Conservation (phyloP, 2,329 filamentous ascomycete species). For the Fusarium fujikuroi region DNA sequence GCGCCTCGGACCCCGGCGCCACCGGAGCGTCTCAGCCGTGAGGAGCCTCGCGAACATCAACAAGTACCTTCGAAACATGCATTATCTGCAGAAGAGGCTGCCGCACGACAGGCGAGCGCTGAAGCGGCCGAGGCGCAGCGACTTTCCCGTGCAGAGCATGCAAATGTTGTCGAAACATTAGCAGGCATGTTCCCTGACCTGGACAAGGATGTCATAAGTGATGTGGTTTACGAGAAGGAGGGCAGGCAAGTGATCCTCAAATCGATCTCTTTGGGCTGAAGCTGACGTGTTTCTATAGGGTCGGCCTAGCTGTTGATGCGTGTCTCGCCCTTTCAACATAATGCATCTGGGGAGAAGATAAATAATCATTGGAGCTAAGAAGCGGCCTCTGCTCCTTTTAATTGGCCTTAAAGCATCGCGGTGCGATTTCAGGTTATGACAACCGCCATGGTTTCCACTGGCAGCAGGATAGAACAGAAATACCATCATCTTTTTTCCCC, state of each 20-base stretch:
- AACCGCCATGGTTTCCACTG: neutral
- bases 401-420: neutral
- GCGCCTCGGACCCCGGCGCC: conserved; percentile 53
- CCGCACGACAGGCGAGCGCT: conserved; percentile 88
- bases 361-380: neutral
- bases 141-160: conserved; percentile 85
- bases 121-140: conserved; percentile 88
- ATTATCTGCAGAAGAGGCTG: conserved; percentile 84
- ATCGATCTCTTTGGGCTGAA: neutral
- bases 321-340: conserved; percentile 75
- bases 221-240: conserved; percentile 95
- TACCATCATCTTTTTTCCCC: conserved; percentile 18
- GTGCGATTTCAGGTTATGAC: conserved; percentile 6
- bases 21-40: conserved; percentile 49
- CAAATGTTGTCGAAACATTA: conserved; percentile 91
- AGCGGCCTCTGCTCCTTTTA: neutral
- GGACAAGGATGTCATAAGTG: conserved; percentile 93
- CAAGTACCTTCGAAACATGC: conserved; percentile 54
- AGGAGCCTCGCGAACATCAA: conserved; percentile 45
- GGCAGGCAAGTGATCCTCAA: conserved; percentile 74
- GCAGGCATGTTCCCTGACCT: conserved; percentile 97
- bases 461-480: conserved; percentile 30
- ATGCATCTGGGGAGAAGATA: conserved; percentile 1
- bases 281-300: conserved; percentile 59
- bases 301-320: conserved; percentile 86